These are phyloP conservation scores for Penicillium expansum DNA, from an alignment of 2,329 filamentous ascomycete genomes.

Conservation along the genomic window DNA sequence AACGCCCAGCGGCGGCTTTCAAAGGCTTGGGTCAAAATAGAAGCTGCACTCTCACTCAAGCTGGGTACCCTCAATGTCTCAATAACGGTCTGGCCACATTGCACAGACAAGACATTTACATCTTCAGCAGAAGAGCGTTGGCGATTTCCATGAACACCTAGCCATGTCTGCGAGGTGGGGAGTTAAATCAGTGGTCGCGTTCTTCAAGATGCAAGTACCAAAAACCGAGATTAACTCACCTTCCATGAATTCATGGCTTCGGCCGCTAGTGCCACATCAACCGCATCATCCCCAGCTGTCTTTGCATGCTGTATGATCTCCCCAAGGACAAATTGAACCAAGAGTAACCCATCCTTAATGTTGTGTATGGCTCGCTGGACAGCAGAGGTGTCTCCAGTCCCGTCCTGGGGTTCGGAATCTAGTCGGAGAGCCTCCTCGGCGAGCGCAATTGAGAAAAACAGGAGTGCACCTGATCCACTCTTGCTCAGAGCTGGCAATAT, in stretches of 20 bases:
- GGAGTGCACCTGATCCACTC: constrained; percentile 34
- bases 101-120: constrained; percentile 24
- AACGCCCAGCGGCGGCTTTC: constrained; percentile 23
- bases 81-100: constrained; percentile 35
- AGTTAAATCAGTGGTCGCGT: not conserved
- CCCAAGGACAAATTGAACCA: constrained; percentile 31
- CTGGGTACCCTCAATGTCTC: constrained; percentile 24
- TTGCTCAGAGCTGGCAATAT: constrained; percentile 40
- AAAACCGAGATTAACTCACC: constrained; percentile 24
- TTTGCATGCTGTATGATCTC: constrained; percentile 28
- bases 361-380: constrained; percentile 28
- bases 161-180: constrained; percentile 34
- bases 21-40: constrained; percentile 21
- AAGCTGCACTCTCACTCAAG: constrained; percentile 22
- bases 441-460: constrained; percentile 42
- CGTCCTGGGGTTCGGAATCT: constrained; percentile 18
- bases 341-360: constrained; percentile 36
- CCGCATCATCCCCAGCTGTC: constrained; percentile 18
- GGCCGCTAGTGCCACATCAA: constrained; percentile 25
- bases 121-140: constrained; percentile 12
- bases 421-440: constrained; percentile 39
- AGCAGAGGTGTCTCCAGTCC: constrained; percentile 4
- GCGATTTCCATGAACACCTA: constrained; percentile 30
- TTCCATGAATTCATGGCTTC: constrained; percentile 40
- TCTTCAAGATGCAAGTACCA: too few relatives aligned